Evolutionary conservation across 1,284 basidiomycete species (phyloP), one percentile per base, ranked within the genome.

Genomic region (Trichosporon coremiiforme): DNA sequence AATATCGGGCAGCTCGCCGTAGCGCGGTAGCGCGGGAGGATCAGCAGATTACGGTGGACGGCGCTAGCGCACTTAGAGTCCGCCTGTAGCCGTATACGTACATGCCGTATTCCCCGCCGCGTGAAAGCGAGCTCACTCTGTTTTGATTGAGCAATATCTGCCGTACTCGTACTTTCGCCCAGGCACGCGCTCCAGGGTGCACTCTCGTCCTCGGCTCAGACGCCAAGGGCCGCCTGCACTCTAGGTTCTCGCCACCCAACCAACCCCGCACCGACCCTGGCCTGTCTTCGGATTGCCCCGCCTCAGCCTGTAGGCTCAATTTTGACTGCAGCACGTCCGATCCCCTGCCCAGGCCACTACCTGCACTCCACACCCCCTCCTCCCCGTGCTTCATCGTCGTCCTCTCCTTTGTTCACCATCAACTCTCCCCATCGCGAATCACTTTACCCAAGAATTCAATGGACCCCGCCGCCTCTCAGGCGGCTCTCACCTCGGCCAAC

Each of bases 351-450:
- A 47, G 57, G 22, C 66, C 6, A 35, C 12, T 29, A 12, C 36
- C 10, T 38, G 4, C 20, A 55, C 7, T 13, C 41, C 13, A 25
- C 41, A 62, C 47, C 57, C 10, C n/a, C n/a, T n/a, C n/a, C 13
- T 29, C 33, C 55, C 66, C 0, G 35, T n/a, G 15, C 66, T n/a
- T 35, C 9, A 22, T 47, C 38, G 2, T 9, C 13, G 20, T 29
- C 33, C 4, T 29, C 60, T 20, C 74, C 74, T 12, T 15, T 73
- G 74, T 47, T 66, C 8, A 47, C 76, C 60, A 72, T 69, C 36
- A 29, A 71, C 4, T 15, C 65, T 15, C 47, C 31, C 65, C n/a
- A 12, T 45, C 45, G 12, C 29, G 36, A 35, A 17, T 33, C 45
- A 10, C 45, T 31, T 25, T 25, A 1, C 17, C 31, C 6, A 13